Evolutionary conservation across 805 yeast genomes (phyloP).

Genomic region (Pichia ethanolica): DNA sequence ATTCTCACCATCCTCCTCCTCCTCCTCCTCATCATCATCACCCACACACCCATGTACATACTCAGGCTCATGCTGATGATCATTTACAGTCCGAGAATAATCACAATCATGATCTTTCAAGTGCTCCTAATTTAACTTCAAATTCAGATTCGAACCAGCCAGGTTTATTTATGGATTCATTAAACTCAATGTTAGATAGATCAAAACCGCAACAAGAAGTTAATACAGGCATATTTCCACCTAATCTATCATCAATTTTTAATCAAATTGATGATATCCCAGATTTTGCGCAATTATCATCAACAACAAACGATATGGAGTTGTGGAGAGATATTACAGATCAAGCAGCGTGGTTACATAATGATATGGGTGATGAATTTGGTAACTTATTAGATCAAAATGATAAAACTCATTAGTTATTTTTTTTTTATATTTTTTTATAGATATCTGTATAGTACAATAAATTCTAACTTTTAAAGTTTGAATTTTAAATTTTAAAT

Average conservation of each 20-base stretch:
- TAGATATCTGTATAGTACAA: neutral
- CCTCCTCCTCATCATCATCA: no score
- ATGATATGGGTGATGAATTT: conserved; percentile 36
- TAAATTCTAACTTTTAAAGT: neutral
- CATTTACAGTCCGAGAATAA: no score
- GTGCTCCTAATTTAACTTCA: no score
- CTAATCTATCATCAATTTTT: conserved; percentile 25
- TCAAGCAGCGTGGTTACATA: conserved; percentile 67
- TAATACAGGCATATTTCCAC: conserved; percentile 17
- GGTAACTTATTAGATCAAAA: conserved; percentile 13
- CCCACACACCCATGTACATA: no score
- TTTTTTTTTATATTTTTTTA: neutral
- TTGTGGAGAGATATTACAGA: conserved; percentile 73
- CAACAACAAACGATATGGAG: conserved; percentile 39
- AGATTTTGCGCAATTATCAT: conserved; percentile 28
- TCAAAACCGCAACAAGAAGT: conserved; percentile 4
- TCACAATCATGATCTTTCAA: no score
- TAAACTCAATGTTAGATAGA: neutral
- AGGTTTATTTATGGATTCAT: neutral
- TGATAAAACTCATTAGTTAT: neutral
- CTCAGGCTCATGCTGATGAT: no score
- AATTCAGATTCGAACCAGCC: no score
- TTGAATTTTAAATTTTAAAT: neutral
- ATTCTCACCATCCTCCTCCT: no score
- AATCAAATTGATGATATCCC: conserved; percentile 29